Conservation (phyloP, 2,329 filamentous ascomycete species). For the Ophiostoma australiae region DNA sequence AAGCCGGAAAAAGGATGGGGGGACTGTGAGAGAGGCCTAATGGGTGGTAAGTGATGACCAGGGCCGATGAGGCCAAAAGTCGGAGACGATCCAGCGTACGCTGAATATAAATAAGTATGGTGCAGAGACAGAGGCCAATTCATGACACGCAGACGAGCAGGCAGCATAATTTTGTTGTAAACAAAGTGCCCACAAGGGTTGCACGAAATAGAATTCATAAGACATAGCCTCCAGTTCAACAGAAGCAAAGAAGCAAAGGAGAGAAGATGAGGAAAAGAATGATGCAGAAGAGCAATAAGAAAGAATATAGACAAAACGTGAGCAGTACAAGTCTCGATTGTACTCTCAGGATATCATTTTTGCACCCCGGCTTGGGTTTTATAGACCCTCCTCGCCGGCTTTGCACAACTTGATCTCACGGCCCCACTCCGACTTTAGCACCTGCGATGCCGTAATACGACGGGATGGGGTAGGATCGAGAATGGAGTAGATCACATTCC, state of each 20-base stretch:
- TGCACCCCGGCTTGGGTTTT: neutral
- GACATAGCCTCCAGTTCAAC: conserved; percentile 9
- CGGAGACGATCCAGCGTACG: neutral
- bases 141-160: conserved; percentile 6
- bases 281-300: no score
- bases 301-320: conserved; percentile 9
- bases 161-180: conserved; percentile 10
- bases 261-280: neutral
- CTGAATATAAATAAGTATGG: neutral
- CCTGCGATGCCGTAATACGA: conserved; percentile 91
- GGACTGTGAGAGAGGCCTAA: no score
- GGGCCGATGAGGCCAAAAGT: neutral
- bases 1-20: neutral
- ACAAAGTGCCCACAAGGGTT: conserved; percentile 12
- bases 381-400: conserved; percentile 80
- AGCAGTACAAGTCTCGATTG: neutral
- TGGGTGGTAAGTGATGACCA: no score
- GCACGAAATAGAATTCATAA: conserved; percentile 7
- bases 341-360: conserved; percentile 6
- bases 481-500: conserved; percentile 98
- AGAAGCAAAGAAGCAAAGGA: neutral
- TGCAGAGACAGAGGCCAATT: conserved; percentile 5
- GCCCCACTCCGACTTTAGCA: conserved; percentile 97
- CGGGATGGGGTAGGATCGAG: conserved; percentile 89
- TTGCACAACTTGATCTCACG: conserved; percentile 96